phyloP scores from a whole-genome alignment of 1,284 basidiomycete species.

The Cystobasidium sp. region DNA sequence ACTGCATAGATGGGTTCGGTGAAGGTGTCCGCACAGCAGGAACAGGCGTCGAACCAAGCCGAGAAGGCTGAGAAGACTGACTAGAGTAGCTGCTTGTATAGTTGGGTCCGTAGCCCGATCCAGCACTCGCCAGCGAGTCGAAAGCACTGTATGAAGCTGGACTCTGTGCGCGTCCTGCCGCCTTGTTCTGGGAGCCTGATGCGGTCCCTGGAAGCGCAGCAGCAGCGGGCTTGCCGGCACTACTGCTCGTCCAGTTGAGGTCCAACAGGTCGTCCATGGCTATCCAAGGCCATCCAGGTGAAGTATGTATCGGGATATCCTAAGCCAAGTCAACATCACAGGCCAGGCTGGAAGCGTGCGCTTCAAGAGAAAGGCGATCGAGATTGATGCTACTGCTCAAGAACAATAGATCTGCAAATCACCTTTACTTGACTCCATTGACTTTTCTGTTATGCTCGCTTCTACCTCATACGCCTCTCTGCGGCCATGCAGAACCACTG shows the following conservation, averaged over 20 bases:
- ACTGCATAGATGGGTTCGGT: slow-evolving; percentile 20
- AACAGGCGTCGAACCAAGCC: slow-evolving; percentile 47
- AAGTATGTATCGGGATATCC: no score
- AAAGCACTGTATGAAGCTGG: slow-evolving; percentile 50
- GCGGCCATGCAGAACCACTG: neutral
- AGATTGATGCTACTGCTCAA: neutral
- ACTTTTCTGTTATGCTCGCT: neutral
- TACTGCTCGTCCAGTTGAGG: slow-evolving; percentile 57
- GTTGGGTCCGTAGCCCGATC: slow-evolving; percentile 46
- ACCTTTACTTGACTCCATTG: neutral
- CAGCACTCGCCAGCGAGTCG: slow-evolving; percentile 53
- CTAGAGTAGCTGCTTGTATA: slow-evolving; percentile 38
- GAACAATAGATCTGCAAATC: neutral
- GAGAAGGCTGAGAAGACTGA: slow-evolving; percentile 37
- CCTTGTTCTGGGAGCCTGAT: neutral
- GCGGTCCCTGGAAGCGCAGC: neutral
- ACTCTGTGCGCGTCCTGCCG: slow-evolving; percentile 29
- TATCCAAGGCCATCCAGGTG: neutral
- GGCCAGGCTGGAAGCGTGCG: no score
- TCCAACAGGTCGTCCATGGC: slow-evolving; percentile 62
- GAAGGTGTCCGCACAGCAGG: slow-evolving; percentile 48
- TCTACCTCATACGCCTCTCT: neutral
- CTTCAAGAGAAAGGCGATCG: neutral
- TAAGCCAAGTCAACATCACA: no score
- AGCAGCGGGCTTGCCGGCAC: slow-evolving; percentile 23